Conservation (phyloP, 345 rosid species). For the Lepidium sativum region DNA sequence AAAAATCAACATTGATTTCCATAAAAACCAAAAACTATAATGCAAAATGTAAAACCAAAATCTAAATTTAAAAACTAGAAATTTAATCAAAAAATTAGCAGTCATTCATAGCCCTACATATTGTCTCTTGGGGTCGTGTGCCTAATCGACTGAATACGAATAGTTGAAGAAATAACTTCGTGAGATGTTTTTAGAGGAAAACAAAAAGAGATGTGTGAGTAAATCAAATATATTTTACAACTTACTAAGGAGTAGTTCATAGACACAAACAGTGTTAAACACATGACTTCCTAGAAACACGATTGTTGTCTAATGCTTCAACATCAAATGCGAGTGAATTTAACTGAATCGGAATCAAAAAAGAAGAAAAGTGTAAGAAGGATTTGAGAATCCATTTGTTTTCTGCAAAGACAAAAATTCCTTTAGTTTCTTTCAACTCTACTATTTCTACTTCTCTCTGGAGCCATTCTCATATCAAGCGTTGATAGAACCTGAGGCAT, state of each 20-base stretch:
- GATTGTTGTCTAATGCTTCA: slow-evolving; percentile 10
- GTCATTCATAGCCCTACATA: too few species aligned
- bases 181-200: background rate
- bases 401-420: slow-evolving; percentile 19
- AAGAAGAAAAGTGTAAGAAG: background rate
- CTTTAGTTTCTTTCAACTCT: slow-evolving; percentile 42
- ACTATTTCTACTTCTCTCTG: slow-evolving; percentile 53
- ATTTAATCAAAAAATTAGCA: too few species aligned
- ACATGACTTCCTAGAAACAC: slow-evolving; percentile 4
- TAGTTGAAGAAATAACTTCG: background rate
- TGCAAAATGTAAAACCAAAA: too few species aligned
- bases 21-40: too few species aligned
- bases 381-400: background rate
- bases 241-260: background rate
- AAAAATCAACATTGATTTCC: too few species aligned
- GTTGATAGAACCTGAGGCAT: slow-evolving; percentile 89
- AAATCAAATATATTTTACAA: slow-evolving; percentile 7
- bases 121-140: too few species aligned
- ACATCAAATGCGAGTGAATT: slow-evolving; percentile 15
- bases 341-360: slow-evolving; percentile 13
- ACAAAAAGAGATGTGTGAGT: background rate
- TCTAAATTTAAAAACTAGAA: too few species aligned
- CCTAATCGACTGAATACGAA: background rate
- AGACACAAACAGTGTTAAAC: slow-evolving; percentile 3
- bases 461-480: slow-evolving; percentile 37